Conservation (phyloP, 73 alveolate genomes). For the Durusdinium trenchii region DNA sequence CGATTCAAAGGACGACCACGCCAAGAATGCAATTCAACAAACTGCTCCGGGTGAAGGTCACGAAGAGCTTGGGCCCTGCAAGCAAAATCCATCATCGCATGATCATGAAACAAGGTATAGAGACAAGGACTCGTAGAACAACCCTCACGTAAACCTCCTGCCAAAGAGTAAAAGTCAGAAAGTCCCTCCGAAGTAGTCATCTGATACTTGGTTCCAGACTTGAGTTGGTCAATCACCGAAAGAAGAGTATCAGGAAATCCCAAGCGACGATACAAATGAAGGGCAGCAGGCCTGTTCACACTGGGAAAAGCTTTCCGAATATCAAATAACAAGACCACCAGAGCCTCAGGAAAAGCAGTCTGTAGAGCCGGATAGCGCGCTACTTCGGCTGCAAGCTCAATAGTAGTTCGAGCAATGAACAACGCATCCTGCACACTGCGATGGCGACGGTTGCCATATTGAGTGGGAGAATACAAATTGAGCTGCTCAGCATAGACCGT, state of each 20-base stretch:
- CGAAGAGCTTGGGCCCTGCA: not conserved
- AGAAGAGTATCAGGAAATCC: not conserved
- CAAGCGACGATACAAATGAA: not conserved
- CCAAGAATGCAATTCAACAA: not conserved
- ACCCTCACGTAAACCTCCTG: not conserved
- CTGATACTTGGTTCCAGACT: not conserved
- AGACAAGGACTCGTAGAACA: not conserved
- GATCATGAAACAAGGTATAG: not conserved
- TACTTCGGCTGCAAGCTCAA: not conserved
- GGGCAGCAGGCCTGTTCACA: not conserved
- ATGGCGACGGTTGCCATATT: not conserved
- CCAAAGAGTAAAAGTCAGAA: not conserved
- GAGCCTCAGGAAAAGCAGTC: not conserved
- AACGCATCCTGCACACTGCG: not conserved
- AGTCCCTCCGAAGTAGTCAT: not conserved
- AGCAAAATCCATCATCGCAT: not conserved
- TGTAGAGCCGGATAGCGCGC: not conserved
- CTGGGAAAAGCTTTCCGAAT: not conserved
- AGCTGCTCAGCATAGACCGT: not conserved
- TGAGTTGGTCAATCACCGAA: not conserved
- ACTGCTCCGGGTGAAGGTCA: not conserved
- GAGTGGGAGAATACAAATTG: not conserved
- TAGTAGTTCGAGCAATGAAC: not conserved
- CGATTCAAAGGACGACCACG: not conserved
- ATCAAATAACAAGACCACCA: not conserved